These are phyloP conservation scores for Kappamyces sp. DNA, from an alignment of 192 early-diverging fungal genomes.

Conservation along the genomic window DNA sequence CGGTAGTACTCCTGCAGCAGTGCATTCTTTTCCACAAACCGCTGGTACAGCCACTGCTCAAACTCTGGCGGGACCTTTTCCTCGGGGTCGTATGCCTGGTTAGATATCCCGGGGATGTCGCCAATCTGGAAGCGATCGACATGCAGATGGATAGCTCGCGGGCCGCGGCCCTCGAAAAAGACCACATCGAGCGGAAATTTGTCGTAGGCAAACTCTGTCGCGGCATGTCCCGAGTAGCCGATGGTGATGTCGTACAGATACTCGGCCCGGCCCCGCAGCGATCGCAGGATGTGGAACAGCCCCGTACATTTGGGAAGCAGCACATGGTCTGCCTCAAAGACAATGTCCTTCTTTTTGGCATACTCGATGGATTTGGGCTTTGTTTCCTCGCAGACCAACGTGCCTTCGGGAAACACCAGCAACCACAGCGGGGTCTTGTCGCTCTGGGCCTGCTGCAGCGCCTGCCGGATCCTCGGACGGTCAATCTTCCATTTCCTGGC, in stretches of 20 bases:
- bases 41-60: slow-evolving; percentile 64
- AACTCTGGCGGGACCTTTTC: slow-evolving; percentile 38
- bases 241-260: slow-evolving; percentile 91
- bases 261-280: slow-evolving; percentile 56
- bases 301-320: slow-evolving; percentile 82
- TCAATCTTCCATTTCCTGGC: slow-evolving; percentile 80
- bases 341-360: slow-evolving; percentile 49
- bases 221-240: slow-evolving; percentile 70
- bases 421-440: slow-evolving; percentile 68
- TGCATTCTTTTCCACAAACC: slow-evolving; percentile 80
- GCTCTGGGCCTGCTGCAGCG: slow-evolving; percentile 31
- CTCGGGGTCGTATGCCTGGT: background rate
- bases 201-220: slow-evolving; percentile 61
- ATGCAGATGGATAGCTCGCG: slow-evolving; percentile 75
- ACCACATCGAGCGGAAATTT: slow-evolving; percentile 69
- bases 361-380: slow-evolving; percentile 60
- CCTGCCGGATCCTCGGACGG: slow-evolving; percentile 46
- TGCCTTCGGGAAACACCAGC: slow-evolving; percentile 94
- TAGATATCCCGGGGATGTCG: slow-evolving; percentile 29
- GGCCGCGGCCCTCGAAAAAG: slow-evolving; percentile 68
- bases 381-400: slow-evolving; percentile 74
- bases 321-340: slow-evolving; percentile 45
- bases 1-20: slow-evolving; percentile 74
- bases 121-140: slow-evolving; percentile 29
- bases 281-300: slow-evolving; percentile 55